Percentiles rank a stretch among this genome's conserved stretches.
phyloP scores from a whole-genome alignment of 1,284 basidiomycete species.

The Cerioporus squamosus region DNA sequence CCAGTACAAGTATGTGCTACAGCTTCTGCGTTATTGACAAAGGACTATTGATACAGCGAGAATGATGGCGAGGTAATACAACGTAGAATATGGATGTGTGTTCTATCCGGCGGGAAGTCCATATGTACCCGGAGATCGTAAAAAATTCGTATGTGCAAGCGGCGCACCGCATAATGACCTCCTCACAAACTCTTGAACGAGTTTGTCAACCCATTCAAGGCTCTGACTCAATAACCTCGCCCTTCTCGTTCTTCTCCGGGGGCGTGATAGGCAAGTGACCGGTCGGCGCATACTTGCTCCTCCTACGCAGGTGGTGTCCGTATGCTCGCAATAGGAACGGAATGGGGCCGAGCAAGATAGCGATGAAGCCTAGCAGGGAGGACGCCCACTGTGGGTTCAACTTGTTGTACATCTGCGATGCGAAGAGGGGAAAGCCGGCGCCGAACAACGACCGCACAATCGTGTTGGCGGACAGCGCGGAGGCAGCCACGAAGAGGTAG shows the following conservation, averaged over 20 bases:
- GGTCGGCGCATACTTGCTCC: constrained; percentile 34
- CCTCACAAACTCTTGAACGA: too few species aligned
- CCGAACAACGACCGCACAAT: constrained; percentile 43
- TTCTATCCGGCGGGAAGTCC: too few species aligned
- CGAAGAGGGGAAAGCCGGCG: constrained; percentile 43
- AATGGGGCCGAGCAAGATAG: constrained; percentile 37
- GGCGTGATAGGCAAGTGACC: constrained; percentile 17
- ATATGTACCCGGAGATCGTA: too few species aligned
- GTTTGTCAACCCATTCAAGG: too few species aligned
- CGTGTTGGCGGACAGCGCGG: constrained; percentile 41
- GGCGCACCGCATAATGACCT: too few species aligned
- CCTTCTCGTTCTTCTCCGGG: constrained; percentile 13
- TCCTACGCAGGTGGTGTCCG: constrained; percentile 28
- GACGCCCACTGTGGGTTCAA: constrained; percentile 41
- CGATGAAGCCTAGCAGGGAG: constrained; percentile 37
- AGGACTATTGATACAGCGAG: background rate
- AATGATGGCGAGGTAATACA: too few species aligned
- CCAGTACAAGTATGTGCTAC: background rate
- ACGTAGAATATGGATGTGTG: too few species aligned
- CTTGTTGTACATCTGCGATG: constrained; percentile 40
- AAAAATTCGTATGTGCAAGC: too few species aligned
- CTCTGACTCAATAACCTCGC: background rate
- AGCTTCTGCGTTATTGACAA: background rate
- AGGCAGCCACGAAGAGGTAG: constrained; percentile 43
- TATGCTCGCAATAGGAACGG: constrained; percentile 36